Conservation (phyloP, 1,284 basidiomycete species). For the Leccinum ponderosum region DNA sequence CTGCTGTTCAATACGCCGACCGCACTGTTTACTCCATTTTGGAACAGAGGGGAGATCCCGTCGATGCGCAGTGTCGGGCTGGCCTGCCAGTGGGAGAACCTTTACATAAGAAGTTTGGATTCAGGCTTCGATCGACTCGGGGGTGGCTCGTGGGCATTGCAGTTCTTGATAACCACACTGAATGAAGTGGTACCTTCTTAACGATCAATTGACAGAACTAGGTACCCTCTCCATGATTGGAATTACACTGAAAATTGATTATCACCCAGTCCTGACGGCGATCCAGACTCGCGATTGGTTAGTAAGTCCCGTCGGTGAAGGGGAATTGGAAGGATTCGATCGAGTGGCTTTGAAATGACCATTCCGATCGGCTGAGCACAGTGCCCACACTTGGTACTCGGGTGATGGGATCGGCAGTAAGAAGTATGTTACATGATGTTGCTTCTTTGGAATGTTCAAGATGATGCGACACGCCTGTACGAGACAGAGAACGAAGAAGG, state of each 20-base stretch:
- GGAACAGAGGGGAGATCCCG: neutral
- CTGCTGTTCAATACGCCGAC: neutral
- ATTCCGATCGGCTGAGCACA: neutral
- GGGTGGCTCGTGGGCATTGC: no score
- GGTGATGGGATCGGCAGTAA: no score
- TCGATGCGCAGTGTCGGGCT: neutral
- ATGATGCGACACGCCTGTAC: constrained; percentile 22
- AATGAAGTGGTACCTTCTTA: neutral
- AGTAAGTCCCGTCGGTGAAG: neutral
- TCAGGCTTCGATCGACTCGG: neutral
- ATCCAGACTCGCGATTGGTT: neutral
- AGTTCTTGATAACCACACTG: neutral
- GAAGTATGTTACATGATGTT: no score
- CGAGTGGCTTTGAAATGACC: neutral
- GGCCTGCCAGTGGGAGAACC: neutral
- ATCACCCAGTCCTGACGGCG: neutral
- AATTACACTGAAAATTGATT: neutral
- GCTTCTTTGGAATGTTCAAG: constrained; percentile 6
- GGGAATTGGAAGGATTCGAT: neutral
- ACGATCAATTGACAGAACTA: neutral
- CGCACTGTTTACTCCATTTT: neutral
- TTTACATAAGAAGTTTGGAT: neutral
- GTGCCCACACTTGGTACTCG: no score
- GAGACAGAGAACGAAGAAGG: neutral
- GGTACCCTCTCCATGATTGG: neutral